These are phyloP conservation scores for Taphrina confusa DNA, from an alignment of 1,139 yeast species.

Conservation along the genomic window DNA sequence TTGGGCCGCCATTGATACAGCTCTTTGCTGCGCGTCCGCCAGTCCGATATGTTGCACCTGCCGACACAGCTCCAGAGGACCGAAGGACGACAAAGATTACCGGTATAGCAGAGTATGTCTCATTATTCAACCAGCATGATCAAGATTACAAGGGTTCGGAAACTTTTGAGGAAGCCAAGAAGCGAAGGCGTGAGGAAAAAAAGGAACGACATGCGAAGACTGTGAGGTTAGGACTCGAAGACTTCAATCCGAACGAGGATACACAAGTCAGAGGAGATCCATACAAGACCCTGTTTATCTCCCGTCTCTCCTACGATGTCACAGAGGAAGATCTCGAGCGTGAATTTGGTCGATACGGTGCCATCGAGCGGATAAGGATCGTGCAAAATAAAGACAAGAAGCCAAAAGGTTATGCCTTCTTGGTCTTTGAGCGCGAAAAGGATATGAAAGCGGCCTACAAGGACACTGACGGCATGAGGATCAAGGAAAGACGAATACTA, in stretches of 20 bases:
- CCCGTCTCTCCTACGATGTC: conserved; percentile 65
- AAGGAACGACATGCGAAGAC: conserved; percentile 44
- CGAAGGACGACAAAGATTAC: conserved; percentile 57
- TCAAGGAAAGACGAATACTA: conserved; percentile 58
- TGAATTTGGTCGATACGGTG: conserved; percentile 66
- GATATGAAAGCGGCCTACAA: conserved; percentile 64
- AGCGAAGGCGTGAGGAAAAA: conserved; percentile 46
- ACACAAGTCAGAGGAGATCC: conserved; percentile 73
- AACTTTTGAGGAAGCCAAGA: conserved; percentile 48
- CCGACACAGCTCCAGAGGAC: conserved; percentile 57
- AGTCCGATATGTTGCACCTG: conserved; percentile 55
- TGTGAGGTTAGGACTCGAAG: conserved; percentile 47
- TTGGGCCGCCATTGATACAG: conserved; percentile 47
- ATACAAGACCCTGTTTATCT: conserved; percentile 72
- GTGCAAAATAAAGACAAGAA: conserved; percentile 61
- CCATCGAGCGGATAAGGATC: conserved; percentile 64
- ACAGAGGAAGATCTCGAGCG: conserved; percentile 70
- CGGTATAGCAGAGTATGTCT: conserved; percentile 55
- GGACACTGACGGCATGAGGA: conserved; percentile 58
- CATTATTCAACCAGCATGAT: conserved; percentile 48
- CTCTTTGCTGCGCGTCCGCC: conserved; percentile 74
- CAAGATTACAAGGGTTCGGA: conserved; percentile 47
- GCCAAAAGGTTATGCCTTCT: conserved; percentile 82
- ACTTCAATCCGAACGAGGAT: conserved; percentile 58
- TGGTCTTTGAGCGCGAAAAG: conserved; percentile 63